Evolutionary conservation across 2,329 filamentous ascomycete genomes (phyloP).

Genomic region (Penicillium sp.): DNA sequence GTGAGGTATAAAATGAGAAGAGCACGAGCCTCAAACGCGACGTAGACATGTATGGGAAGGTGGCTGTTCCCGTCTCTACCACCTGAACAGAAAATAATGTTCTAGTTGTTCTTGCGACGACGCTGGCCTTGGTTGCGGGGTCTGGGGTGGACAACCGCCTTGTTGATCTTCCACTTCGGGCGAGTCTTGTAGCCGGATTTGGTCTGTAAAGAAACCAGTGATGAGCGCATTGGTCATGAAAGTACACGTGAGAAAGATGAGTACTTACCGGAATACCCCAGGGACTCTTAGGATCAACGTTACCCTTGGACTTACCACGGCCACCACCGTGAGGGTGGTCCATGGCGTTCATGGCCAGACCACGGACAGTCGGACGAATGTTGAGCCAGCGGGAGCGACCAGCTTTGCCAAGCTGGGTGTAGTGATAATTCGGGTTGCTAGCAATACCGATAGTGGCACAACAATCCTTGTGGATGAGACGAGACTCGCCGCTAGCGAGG

Average conservation of each 20-base stretch:
- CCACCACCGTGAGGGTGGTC: constrained; percentile 99
- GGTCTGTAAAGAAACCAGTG: constrained; percentile 38
- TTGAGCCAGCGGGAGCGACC: constrained; percentile 91
- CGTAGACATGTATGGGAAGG: background rate
- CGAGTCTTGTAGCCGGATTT: constrained; percentile 79
- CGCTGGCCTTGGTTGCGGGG: constrained; percentile 89
- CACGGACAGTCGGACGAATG: constrained; percentile 90
- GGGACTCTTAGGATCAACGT: constrained; percentile 87
- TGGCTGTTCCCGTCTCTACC: background rate
- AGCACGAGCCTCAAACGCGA: constrained; percentile 1
- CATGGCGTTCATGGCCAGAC: constrained; percentile 97
- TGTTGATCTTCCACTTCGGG: constrained; percentile 84
- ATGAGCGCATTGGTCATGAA: constrained; percentile 9
- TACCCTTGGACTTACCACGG: constrained; percentile 98
- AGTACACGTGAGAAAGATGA: constrained; percentile 2
- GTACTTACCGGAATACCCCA: constrained; percentile 89
- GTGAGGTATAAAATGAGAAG: constrained; percentile 21
- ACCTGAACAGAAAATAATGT: background rate
- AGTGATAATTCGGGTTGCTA: constrained; percentile 90
- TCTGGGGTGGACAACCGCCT: constrained; percentile 80
- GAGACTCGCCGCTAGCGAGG: constrained; percentile 88
- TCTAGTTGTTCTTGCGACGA: constrained; percentile 61
- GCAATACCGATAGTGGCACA: constrained; percentile 92
- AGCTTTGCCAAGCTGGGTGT: constrained; percentile 89
- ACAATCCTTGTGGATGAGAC: constrained; percentile 84